These are phyloP conservation scores for Globisporangium paroecandrum DNA, from an alignment of 352 stramenopile species.

Conservation along the genomic window DNA sequence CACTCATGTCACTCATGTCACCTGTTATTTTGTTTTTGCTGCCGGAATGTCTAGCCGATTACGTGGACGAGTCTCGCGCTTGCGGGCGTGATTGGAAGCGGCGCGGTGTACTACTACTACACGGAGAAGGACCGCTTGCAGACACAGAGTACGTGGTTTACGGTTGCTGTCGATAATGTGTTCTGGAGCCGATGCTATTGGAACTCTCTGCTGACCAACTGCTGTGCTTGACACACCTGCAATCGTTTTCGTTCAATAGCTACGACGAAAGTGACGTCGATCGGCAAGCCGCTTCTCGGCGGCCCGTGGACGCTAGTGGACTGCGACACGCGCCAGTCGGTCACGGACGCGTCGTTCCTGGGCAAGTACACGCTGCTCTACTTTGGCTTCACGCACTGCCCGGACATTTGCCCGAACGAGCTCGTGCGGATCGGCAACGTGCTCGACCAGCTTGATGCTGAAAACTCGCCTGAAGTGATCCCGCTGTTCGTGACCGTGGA, in stretches of 20 bases:
- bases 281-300: slow-evolving; percentile 90
- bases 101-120: slow-evolving; percentile 87
- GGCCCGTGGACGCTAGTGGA: slow-evolving; percentile 93
- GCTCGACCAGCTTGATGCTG: slow-evolving; percentile 87
- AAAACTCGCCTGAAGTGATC: slow-evolving; percentile 55
- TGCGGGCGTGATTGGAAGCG: slow-evolving; percentile 60
- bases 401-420: slow-evolving; percentile 99
- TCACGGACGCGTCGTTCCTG: slow-evolving; percentile 89
- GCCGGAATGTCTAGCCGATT: slow-evolving; percentile 40
- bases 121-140: slow-evolving; percentile 86
- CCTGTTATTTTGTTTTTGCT: background rate
- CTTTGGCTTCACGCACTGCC: slow-evolving; percentile 99
- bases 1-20: background rate
- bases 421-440: slow-evolving; percentile 97
- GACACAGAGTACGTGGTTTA: slow-evolving; percentile 59
- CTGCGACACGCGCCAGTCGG: slow-evolving; percentile 72
- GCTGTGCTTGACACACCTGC: background rate
- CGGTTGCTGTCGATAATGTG: background rate
- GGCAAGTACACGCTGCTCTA: slow-evolving; percentile 98
- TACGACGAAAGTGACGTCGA: slow-evolving; percentile 83
- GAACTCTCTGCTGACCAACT: slow-evolving; percentile 3
- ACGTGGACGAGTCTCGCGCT: slow-evolving; percentile 84
- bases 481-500: slow-evolving; percentile 99
- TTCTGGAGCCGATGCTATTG: background rate
- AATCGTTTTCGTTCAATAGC: slow-evolving; percentile 24